Conservation (phyloP, 345 rosid genomes). For the Populus nigra region DNA sequence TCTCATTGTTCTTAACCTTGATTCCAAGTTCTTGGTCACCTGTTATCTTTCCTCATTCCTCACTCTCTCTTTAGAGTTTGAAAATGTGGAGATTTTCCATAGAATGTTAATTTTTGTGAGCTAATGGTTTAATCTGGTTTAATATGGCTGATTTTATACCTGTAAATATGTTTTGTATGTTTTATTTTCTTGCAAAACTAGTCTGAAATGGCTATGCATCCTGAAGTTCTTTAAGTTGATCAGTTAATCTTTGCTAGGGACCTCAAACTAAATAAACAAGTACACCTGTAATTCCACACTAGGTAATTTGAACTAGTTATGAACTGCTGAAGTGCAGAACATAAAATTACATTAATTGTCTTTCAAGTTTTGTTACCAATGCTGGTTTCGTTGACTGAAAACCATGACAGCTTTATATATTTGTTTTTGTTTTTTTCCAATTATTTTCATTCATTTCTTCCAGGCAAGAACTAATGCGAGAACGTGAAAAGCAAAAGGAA, state of each 20-base stretch:
- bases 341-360: background rate
- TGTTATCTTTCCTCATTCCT: background rate
- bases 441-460: background rate
- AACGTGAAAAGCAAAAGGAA: constrained; percentile 91
- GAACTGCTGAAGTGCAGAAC: too few species aligned
- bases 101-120: too few species aligned
- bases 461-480: constrained; percentile 74
- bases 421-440: constrained; percentile 1
- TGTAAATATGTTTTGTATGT: too few species aligned
- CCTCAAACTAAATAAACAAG: too few species aligned
- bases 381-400: background rate
- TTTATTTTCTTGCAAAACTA: too few species aligned
- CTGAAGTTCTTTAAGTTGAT: too few species aligned
- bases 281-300: too few species aligned
- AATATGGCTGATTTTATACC: too few species aligned
- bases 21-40: background rate
- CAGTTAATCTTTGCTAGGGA: too few species aligned
- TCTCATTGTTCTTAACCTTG: background rate
- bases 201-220: too few species aligned
- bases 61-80: background rate
- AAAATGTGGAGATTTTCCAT: background rate
- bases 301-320: too few species aligned
- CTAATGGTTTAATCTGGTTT: too few species aligned
- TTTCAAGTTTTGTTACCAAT: background rate
- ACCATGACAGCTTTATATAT: background rate